These are phyloP conservation scores for Pleurozium schreberi DNA, from an alignment of 225 moss, liverwort and hornwort genomes.

Conservation along the genomic window DNA sequence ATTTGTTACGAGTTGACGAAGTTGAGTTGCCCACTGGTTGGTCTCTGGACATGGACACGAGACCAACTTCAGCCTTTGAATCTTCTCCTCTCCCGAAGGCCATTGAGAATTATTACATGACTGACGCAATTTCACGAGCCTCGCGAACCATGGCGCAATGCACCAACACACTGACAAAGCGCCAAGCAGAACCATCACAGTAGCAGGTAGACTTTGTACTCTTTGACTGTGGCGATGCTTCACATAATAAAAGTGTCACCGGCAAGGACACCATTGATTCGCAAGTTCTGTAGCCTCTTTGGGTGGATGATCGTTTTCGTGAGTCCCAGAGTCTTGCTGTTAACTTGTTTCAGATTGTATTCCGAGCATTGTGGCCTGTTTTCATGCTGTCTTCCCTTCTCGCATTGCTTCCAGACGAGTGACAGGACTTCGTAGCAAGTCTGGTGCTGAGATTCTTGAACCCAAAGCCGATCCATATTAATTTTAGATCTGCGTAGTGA, in stretches of 20 bases:
- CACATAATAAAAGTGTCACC: neutral
- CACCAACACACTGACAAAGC: slow-evolving; percentile 31
- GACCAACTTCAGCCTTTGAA: slow-evolving; percentile 31
- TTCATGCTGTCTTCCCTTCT: neutral
- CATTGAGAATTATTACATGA: slow-evolving; percentile 83
- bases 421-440: neutral
- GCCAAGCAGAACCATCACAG: neutral
- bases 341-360: neutral
- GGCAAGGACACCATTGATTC: neutral
- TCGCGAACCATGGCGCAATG: slow-evolving; percentile 92
- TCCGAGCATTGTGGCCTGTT: neutral
- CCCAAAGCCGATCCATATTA: neutral
- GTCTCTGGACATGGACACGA: slow-evolving; percentile 33
- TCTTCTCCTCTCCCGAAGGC: slow-evolving; percentile 48
- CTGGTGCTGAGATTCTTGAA: neutral
- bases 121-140: slow-evolving; percentile 75
- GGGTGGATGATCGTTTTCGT: neutral
- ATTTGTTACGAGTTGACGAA: slow-evolving; percentile 67
- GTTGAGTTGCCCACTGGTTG: slow-evolving; percentile 63
- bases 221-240: neutral
- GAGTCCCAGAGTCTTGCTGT: neutral
- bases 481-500: neutral
- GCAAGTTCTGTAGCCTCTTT: neutral
- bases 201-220: neutral
- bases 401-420: neutral